Conservation (phyloP, 441 rosid genomes). For the Geranium incanum region DNA sequence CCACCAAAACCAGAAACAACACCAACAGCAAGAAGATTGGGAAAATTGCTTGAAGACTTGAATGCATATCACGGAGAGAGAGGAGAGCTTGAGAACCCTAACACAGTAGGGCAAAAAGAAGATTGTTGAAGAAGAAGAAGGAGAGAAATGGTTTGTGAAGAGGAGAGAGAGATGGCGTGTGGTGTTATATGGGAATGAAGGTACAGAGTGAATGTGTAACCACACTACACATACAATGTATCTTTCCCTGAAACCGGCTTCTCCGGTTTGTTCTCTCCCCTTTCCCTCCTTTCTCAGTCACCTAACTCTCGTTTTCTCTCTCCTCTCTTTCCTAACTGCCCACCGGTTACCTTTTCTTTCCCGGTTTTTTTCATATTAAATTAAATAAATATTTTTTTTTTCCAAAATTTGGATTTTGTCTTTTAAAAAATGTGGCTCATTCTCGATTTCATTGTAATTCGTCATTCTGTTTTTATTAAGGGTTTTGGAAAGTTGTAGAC, state of each 20-base stretch:
- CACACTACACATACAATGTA: slow-evolving; percentile 41
- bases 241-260: slow-evolving; percentile 28
- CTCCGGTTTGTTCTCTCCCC: slow-evolving; percentile 16
- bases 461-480: too few relatives aligned
- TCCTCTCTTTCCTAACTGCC: neutral
- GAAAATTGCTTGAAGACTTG: slow-evolving; percentile 23
- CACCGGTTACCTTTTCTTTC: too few relatives aligned
- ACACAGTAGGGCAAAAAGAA: slow-evolving; percentile 39
- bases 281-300: neutral
- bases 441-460: too few relatives aligned
- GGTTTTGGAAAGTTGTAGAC: too few relatives aligned
- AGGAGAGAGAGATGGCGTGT: neutral
- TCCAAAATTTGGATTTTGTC: too few relatives aligned
- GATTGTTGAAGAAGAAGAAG: slow-evolving; percentile 1
- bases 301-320: neutral
- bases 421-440: too few relatives aligned
- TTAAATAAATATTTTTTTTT: too few relatives aligned
- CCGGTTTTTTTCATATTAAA: too few relatives aligned
- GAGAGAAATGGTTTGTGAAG: neutral
- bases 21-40: slow-evolving; percentile 20
- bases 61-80: slow-evolving; percentile 31
- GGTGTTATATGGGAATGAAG: slow-evolving; percentile 3
- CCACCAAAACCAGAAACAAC: slow-evolving; percentile 17
- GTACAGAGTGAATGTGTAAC: slow-evolving; percentile 14
- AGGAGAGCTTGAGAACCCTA: slow-evolving; percentile 33